Base-by-base conservation (phyloP, 2,329 filamentous ascomycete genomes). In the Aspergillus pseudoviridinutans region DNA sequence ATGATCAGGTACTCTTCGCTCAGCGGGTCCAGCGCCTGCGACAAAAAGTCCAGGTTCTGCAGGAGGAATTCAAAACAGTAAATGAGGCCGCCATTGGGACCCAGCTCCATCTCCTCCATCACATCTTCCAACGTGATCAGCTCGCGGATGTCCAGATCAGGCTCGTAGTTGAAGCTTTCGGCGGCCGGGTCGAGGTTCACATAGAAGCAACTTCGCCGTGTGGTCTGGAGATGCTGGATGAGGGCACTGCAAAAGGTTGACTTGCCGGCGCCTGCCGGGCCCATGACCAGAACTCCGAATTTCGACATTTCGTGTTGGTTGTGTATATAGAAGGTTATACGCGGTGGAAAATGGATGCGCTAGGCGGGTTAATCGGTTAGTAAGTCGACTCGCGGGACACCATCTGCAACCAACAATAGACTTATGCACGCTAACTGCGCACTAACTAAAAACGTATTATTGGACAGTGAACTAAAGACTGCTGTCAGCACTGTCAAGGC, bases 171-270 rank as follows among this genome's bases (percentile, higher is more conserved):
- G 76, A 99, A 97, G 51, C 87, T 83, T 76, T 97, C 92, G 71
- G 94, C 94, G 56, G 94, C 94, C 6, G 94, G 94, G 74, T 99
- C 94, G 69, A 99, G 91, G 78, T 99, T 99, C 72, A 99, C 89
- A 78, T 97, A 99, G 82, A 95, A 96, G 76, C 90, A 90, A 51
- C 92, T 95, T n/a, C 92, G 90, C 56, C 91, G 90, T 76, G 91
- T 92, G 71, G 92, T 89, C 67, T 91, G 87, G 27, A 97, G 87
- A 71, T 97, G 91, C 59, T 94, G 92, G 73, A 97, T 97, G 67
- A 99, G 84, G 66, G 91, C 86, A 58, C 90, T 88, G 80, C 92
- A 97, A 76, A 99, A 99, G 61, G 94, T 99, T 28, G 92, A 95
- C 84, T 96, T 99, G 78, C 94, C 94, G 24, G 92, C 92, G 65